Conservation (phyloP, 371 early-diverging fungal genomes). For the Rhizopus stolonifer region DNA sequence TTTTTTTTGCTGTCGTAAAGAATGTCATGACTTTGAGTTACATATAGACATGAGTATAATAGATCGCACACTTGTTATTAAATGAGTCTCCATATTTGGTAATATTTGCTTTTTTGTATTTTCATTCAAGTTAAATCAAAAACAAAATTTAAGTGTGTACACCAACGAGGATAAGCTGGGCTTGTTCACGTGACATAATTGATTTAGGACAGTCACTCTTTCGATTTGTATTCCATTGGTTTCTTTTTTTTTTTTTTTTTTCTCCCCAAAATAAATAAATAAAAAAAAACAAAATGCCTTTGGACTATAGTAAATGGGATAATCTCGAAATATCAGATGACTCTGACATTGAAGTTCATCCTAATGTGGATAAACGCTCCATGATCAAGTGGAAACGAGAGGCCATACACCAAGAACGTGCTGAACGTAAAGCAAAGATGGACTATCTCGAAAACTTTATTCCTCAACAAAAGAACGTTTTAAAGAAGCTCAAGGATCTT, state of each 20-base stretch:
- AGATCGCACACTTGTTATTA: too few relatives aligned
- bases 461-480: constrained; percentile 54
- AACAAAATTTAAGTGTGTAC: too few relatives aligned
- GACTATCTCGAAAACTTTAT: constrained; percentile 61
- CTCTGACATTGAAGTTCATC: constrained; percentile 94
- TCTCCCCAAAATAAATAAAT: not conserved
- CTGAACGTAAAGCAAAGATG: constrained; percentile 77
- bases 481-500: constrained; percentile 44
- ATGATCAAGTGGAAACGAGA: constrained; percentile 92
- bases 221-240: too few relatives aligned
- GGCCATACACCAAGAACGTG: constrained; percentile 86
- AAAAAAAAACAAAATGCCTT: constrained; percentile 35
- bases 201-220: too few relatives aligned
- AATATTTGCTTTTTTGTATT: too few relatives aligned
- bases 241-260: not conserved
- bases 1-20: too few relatives aligned
- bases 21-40: too few relatives aligned
- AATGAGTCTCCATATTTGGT: too few relatives aligned
- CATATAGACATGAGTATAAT: too few relatives aligned
- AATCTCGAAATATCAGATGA: constrained; percentile 95
- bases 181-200: too few relatives aligned
- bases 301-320: constrained; percentile 96
- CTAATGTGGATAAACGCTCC: constrained; percentile 94
- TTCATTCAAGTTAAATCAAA: too few relatives aligned
- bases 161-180: too few relatives aligned